phyloP scores from a whole-genome alignment of 345 rosid species.

The Noccaea bulbosa region DNA sequence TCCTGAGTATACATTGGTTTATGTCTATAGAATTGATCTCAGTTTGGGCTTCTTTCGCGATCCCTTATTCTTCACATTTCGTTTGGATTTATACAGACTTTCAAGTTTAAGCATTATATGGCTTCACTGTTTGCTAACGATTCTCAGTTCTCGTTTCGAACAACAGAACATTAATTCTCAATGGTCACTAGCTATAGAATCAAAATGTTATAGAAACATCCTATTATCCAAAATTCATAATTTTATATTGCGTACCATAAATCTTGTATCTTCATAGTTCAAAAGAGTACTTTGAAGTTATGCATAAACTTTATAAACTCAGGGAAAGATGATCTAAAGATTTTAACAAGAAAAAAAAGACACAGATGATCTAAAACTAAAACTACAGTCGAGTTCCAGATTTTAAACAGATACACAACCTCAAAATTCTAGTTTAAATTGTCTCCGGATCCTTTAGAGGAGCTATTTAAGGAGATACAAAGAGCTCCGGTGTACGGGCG shows the following conservation, averaged over 20 bases:
- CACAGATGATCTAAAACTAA: conserved; percentile 27
- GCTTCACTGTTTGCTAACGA: not conserved
- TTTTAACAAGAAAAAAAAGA: conserved; percentile 3
- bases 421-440: conserved; percentile 9
- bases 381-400: conserved; percentile 26
- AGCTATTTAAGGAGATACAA: conserved; percentile 2
- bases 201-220: not conserved
- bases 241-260: not conserved
- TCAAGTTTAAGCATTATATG: not conserved
- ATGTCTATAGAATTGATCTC: not conserved
- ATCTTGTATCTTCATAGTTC: not conserved
- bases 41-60: conserved; percentile 3
- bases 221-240: not conserved
- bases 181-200: not conserved
- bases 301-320: conserved; percentile 34
- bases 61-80: not conserved
- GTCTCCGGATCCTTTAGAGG: conserved; percentile 30
- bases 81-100: conserved; percentile 12
- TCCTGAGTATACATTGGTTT: conserved; percentile 42
- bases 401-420: conserved; percentile 25
- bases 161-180: not conserved
- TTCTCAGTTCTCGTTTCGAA: not conserved
- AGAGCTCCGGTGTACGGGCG: not conserved
- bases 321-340: conserved; percentile 13
- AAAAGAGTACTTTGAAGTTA: not conserved